Base-by-base conservation (phyloP, 1,284 basidiomycete genomes). In the Marasmius sp. region DNA sequence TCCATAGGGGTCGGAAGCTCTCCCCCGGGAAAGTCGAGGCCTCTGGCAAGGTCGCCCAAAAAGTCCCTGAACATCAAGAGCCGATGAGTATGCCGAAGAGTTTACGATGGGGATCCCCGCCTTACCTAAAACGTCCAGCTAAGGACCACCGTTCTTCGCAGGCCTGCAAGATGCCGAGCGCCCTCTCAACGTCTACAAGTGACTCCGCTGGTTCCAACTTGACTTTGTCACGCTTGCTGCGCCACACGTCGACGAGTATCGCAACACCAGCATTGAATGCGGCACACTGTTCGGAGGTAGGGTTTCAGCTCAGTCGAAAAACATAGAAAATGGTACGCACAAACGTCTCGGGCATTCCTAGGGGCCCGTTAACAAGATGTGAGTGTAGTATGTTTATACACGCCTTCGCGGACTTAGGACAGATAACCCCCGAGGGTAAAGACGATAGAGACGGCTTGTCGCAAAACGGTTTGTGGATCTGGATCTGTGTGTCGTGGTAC, bases 391-490 rank as follows among this genome's bases (percentile, higher is more conserved):
- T 43, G 36, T 60, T 34, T 37, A 52, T 47, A 34, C 59, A 60
- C 11, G 33, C 18, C 45, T 41, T 3, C 9, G 59, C 59, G 7
- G 59, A 50, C 16, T 60, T 45, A 11, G 59, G 20, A 45, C 59
- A 60, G n/a, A 55, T 56, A 6, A 33, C 51, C 20, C 47, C 27
- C 14, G 59, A 55, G 38, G 59, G 37, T 12, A 60, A 54, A 6
- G 59, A 45, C 14, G 47, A 36, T 14, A 33, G 39, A 11, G 39
- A 38, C 3, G 39, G 33, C 22, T 41, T 60, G 16, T 60, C 22
- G 54, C 86, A 84, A 72, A 85, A 86, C 0, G 83, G 83, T 12
- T 85, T 79, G 67, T 87, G 84, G 55, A 86, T 79, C 38, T 81
- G 73, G 65, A 86, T 85, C 63, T 78, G 78, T 12, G 78, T 68